phyloP scores from a whole-genome alignment of 2,329 filamentous ascomycete species.

The Aspergillus calidoustus region DNA sequence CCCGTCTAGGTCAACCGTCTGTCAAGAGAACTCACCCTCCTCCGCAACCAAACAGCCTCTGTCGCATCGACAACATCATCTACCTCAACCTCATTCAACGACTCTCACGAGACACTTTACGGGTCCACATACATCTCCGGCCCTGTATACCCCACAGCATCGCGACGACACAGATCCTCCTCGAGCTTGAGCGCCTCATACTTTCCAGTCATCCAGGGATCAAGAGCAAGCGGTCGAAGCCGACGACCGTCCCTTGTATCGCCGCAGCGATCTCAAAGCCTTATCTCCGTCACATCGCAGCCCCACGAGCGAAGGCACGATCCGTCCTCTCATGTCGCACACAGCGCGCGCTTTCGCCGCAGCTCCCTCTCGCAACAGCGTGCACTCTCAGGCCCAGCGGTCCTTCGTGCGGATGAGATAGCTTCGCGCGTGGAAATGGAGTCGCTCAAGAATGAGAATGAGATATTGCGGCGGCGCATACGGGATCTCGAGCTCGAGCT shows the following conservation, averaged over 20 bases:
- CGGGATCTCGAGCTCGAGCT: constrained; percentile 53
- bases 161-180: constrained; percentile 60
- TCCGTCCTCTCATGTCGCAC: constrained; percentile 29
- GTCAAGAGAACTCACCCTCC: constrained; percentile 81
- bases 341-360: constrained; percentile 34
- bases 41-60: constrained; percentile 72
- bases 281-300: constrained; percentile 33
- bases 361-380: constrained; percentile 36
- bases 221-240: constrained; percentile 42
- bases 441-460: constrained; percentile 51
- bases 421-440: constrained; percentile 49
- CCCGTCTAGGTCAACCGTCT: constrained; percentile 81
- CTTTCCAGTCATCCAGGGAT: constrained; percentile 42
- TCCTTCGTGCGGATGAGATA: constrained; percentile 49
- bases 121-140: constrained; percentile 49
- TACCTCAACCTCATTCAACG: constrained; percentile 56
- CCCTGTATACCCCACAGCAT: constrained; percentile 58
- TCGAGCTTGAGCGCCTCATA: constrained; percentile 57
- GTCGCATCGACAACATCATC: constrained; percentile 66
- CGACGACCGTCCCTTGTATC: constrained; percentile 49
- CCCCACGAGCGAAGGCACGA: constrained; percentile 34
- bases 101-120: constrained; percentile 51
- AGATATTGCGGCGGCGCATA: constrained; percentile 49
- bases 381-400: constrained; percentile 32
- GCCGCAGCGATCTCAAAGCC: constrained; percentile 40